Conservation (phyloP, 345 rosid genomes). For the Gossypium sturtianum region DNA sequence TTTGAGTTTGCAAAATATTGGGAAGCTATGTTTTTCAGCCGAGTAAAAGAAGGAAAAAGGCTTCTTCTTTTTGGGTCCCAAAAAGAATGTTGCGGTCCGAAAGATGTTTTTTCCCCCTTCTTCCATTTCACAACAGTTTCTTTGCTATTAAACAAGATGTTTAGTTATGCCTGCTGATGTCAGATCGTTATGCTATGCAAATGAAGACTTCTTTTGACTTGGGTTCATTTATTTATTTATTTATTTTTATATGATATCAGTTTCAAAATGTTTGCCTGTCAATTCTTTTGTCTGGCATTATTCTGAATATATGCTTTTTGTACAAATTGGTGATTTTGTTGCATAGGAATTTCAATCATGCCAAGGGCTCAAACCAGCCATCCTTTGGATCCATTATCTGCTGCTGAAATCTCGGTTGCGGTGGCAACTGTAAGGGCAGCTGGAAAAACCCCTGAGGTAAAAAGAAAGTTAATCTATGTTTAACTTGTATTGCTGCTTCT, state of each 20-base stretch:
- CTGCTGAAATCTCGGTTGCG: slow-evolving; percentile 76
- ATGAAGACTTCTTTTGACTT: not conserved
- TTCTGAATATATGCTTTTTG: not conserved
- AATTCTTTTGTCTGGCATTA: not conserved
- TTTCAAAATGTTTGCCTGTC: not conserved
- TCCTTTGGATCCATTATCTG: slow-evolving; percentile 74
- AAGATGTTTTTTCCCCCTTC: not conserved
- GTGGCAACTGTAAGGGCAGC: slow-evolving; percentile 77
- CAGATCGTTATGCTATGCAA: not conserved
- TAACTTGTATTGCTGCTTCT: not conserved
- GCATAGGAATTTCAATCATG: slow-evolving; percentile 41
- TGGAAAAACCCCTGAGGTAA: slow-evolving; percentile 72
- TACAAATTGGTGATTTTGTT: slow-evolving; percentile 14
- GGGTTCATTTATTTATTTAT: not conserved
- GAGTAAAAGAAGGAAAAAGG: no score
- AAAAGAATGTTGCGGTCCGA: no score
- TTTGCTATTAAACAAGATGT: not conserved
- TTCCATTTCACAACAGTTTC: not conserved
- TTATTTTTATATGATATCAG: not conserved
- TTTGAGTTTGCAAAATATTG: no score
- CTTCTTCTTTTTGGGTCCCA: no score
- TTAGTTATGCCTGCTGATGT: not conserved
- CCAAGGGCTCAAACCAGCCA: slow-evolving; percentile 60
- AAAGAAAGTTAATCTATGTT: not conserved
- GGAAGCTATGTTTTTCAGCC: no score